Base-by-base conservation (phyloP, 2,329 filamentous ascomycete genomes). In the Aspergillus vadensis region DNA sequence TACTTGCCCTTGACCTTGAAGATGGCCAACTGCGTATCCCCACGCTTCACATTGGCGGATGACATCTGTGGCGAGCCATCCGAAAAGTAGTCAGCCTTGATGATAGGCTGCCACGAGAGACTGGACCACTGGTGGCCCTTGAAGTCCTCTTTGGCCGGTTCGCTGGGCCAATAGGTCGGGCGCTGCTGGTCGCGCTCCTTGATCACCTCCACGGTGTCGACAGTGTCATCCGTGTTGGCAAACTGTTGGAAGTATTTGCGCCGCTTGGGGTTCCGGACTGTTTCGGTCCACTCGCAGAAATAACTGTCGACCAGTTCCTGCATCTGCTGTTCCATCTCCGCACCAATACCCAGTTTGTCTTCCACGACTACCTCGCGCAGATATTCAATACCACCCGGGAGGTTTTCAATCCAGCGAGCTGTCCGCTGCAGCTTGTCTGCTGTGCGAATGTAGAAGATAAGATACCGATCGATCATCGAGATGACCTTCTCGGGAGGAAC, bases 361-460 rank as follows among this genome's bases (percentile, higher is more conserved):
- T 95, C 85, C 5, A 97, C 82, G 36, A 97, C 84, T 3, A 97
- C 92, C 69, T 92, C 86, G 55, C 87, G 87, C 0, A 97, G 85
- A 72, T 96, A 96, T 61, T 86, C 84, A 77, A 97, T 88, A 1
- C 92, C 92, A 5, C 92, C 92, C 0, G 92, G 92, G 0, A 96
- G 83, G 55, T 84, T 85, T 75, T 97, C 92, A 39, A 97, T 81
- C 92, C 92, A 97, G 23, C 91, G 85, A 0, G 92, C 92, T 25
- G 92, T 97, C 53, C 92, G 86, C 76, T 97, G 92, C 0, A 97
- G 86, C 72, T 91, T 92, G 79, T 97, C 92, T 48, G 91, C 92
- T 0, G 93, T 96, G 66, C 92, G 90, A 70, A 97, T 95, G 79
- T 97, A 97, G 81, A 97, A 94, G 78, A 93, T 91, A 23, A 97